Base-by-base conservation (phyloP, 208 protist genomes). In the Angomonas ambiguus region DNA sequence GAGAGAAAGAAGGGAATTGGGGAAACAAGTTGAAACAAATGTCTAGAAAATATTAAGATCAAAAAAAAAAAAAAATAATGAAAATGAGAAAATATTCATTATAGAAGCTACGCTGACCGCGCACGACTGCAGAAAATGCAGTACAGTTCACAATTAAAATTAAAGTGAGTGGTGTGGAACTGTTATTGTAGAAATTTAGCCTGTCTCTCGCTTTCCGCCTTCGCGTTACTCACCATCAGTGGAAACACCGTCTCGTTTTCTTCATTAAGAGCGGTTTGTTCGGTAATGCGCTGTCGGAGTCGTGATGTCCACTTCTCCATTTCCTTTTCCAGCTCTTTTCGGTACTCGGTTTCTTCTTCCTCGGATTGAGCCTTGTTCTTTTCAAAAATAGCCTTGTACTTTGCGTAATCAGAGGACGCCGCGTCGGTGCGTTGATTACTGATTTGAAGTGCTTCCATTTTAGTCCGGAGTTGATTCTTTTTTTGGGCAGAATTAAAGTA, bases 361-460 rank as follows among this genome's bases (percentile, higher is more conserved):
- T 80, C 77, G 59, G 89, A 80, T 38, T 75, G 59, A 6, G 65
- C 68, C 63, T 77, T 76, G 65, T 76, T 80, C 35, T 72, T 49
- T 1, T 80, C 67, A 53, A 80, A 92, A 64, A 88, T 78, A 13
- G 77, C 72, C 27, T 69, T 83, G n/a, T 48, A 18, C 30, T 35
- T 35, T 20, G 2, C 56, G n/a, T 11, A 62, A 25, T 62, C n/a
- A 30, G 20, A 20, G n/a, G 25, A 2, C 30, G 56, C 6, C 70
- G 61, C 16, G 67, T 55, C 62, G 48, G 48, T 77, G 59, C 71
- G 69, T 60, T 65, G 77, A 72, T 64, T 86, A 75, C 77, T 88
- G 62, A 85, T 82, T 72, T 92, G 80, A 28, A 93, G 74, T 0
- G 82, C 90, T 71, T 95, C 87, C 67, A 83, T 92, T 69, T 81